A percentile compares a stretch with the other conserved stretches of the same genome.
phyloP scores from a whole-genome alignment of 805 yeast genomes.

The Candida endomychidarum region DNA sequence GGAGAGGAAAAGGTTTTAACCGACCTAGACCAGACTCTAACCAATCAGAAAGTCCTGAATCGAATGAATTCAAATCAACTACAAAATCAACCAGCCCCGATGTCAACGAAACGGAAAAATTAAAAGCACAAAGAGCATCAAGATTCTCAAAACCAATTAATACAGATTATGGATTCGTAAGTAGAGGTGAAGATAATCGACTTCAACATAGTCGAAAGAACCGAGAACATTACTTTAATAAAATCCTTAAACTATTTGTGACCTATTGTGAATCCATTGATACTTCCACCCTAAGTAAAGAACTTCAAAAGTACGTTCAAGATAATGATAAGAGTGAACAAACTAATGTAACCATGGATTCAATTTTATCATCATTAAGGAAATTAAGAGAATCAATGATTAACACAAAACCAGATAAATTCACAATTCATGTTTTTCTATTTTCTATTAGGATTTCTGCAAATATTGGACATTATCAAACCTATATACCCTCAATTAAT shows the following conservation, averaged over 20 bases:
- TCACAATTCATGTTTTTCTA: conserved; percentile 47
- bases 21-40: too few species aligned
- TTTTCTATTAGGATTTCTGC: conserved; percentile 49
- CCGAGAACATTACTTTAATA: conserved; percentile 39
- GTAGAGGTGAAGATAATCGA: conserved; percentile 57
- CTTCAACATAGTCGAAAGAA: conserved; percentile 46
- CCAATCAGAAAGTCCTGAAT: too few species aligned
- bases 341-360: conserved; percentile 19
- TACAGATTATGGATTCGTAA: conserved; percentile 48
- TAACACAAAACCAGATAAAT: conserved; percentile 32
- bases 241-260: conserved; percentile 31
- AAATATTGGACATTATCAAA: conserved; percentile 47
- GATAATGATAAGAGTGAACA: conserved; percentile 3
- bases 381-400: conserved; percentile 59
- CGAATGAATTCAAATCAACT: too few species aligned
- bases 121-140: conserved; percentile 8
- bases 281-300: conserved; percentile 7
- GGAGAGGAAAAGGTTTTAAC: neutral
- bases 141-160: conserved; percentile 18
- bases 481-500: conserved; percentile 54
- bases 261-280: conserved; percentile 26
- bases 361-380: conserved; percentile 35
- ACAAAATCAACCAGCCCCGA: too few species aligned
- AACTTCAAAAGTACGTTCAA: conserved; percentile 1
- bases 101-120: neutral